Conservation (phyloP, 2,329 filamentous ascomycete genomes). For the Fusarium chaquense region DNA sequence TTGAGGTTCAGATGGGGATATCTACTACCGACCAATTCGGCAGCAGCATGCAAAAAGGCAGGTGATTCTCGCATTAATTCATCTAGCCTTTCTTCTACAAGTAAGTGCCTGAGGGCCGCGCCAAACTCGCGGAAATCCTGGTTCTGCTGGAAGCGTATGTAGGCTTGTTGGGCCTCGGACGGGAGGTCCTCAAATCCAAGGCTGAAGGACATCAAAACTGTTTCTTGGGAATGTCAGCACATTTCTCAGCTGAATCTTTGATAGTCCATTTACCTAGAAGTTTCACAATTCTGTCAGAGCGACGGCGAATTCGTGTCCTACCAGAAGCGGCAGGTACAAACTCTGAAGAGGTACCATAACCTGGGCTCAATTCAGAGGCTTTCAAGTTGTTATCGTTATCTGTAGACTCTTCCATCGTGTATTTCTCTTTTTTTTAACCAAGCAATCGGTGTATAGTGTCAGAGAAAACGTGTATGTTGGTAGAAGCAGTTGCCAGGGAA, state of each 20-base stretch:
- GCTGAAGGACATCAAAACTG: constrained; percentile 21
- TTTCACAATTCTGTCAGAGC: constrained; percentile 13
- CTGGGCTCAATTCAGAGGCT: background rate
- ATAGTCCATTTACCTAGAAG: constrained; percentile 13
- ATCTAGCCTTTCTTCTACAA: constrained; percentile 34
- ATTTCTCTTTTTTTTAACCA: background rate
- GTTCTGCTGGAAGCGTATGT: constrained; percentile 21
- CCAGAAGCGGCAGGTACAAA: background rate
- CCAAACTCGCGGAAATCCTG: constrained; percentile 16
- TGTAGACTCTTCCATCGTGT: constrained; percentile 22
- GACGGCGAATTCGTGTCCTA: background rate
- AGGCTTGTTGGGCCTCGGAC: constrained; percentile 18
- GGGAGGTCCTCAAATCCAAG: constrained; percentile 32
- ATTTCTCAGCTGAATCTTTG: too few relatives aligned
- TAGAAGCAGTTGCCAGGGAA: background rate
- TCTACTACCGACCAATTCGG: constrained; percentile 38
- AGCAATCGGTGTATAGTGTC: background rate
- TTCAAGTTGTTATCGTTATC: background rate
- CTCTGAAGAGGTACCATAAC: background rate
- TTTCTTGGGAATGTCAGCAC: constrained; percentile 30
- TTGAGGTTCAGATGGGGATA: constrained; percentile 31
- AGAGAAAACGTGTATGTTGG: background rate
- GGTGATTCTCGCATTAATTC: constrained; percentile 35
- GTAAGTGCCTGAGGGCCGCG: constrained; percentile 24
- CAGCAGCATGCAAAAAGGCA: constrained; percentile 20